Percentiles rank a stretch among this genome's conserved stretches.
Conservation (phyloP, 495 filamentous ascomycete species). For the Aspergillus leporis region DNA sequence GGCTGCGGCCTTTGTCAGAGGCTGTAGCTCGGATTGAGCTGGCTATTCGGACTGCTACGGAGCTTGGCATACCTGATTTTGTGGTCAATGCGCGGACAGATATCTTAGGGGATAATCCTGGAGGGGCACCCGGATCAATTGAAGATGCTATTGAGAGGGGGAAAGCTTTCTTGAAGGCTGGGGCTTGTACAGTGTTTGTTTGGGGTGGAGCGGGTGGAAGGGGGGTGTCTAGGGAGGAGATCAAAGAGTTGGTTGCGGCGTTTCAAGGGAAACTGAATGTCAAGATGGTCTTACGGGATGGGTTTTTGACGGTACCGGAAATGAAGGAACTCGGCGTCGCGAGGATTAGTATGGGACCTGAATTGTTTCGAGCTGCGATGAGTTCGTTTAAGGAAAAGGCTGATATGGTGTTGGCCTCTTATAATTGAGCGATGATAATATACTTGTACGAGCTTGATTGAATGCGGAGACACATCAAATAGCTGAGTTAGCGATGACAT, state of each 20-base stretch:
- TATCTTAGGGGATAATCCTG: slow-evolving; percentile 22
- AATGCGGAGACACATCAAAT: background rate
- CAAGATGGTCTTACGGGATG: slow-evolving; percentile 31
- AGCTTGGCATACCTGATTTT: slow-evolving; percentile 46
- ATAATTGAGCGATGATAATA: background rate
- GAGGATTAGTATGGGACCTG: slow-evolving; percentile 45
- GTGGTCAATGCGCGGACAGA: slow-evolving; percentile 53
- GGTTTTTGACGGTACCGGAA: slow-evolving; percentile 33
- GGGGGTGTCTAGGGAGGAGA: slow-evolving; percentile 36
- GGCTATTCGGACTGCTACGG: slow-evolving; percentile 33
- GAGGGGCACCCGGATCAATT: slow-evolving; percentile 24
- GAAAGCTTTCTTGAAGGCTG: slow-evolving; percentile 45
- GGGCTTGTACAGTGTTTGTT: slow-evolving; percentile 47
- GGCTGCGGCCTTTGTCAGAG: slow-evolving; percentile 32
- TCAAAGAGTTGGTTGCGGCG: slow-evolving; percentile 35
- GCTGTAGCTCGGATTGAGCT: slow-evolving; percentile 39
- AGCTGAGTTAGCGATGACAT: background rate
- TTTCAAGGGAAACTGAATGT: slow-evolving; percentile 40
- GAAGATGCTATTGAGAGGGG: slow-evolving; percentile 47
- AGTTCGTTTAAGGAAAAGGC: slow-evolving; percentile 31
- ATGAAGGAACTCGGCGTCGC: slow-evolving; percentile 44
- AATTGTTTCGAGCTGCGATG: slow-evolving; percentile 30
- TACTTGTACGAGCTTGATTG: too few species aligned
- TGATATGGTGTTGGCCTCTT: slow-evolving; percentile 16
- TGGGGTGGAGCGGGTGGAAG: slow-evolving; percentile 41